Percentiles rank a stretch among this genome's conserved stretches.
phyloP scores from a whole-genome alignment of 768 basidiomycete species.

The Russula sp. region DNA sequence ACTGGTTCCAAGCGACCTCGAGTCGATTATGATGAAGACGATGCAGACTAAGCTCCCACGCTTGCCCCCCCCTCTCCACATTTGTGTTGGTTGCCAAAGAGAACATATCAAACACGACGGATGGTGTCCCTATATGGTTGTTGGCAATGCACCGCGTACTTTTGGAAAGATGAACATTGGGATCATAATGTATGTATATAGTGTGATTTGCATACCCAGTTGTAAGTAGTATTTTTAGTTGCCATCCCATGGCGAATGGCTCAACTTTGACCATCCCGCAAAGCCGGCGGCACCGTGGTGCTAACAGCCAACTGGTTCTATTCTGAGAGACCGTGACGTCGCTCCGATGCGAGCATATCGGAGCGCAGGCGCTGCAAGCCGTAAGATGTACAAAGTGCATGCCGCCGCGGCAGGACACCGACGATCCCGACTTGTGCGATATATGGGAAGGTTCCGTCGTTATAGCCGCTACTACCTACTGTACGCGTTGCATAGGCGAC shows the following conservation, averaged over 20 bases:
- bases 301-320: background rate
- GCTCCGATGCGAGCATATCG: conserved; percentile 7
- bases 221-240: conserved; percentile 22
- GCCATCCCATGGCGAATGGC: conserved; percentile 7
- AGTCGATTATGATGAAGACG: conserved; percentile 45
- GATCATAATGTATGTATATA: conserved; percentile 23
- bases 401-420: background rate
- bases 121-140: conserved; percentile 5
- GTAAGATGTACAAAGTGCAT: background rate
- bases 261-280: background rate
- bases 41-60: conserved; percentile 14
- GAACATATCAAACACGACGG: conserved; percentile 1
- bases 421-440: conserved; percentile 14
- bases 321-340: background rate
- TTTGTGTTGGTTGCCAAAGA: conserved; percentile 19
- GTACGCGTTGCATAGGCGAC: conserved; percentile 15
- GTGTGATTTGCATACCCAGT: conserved; percentile 21
- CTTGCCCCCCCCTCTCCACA: conserved; percentile 5
- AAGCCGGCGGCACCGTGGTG: background rate
- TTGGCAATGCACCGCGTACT: conserved; percentile 4
- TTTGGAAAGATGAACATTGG: conserved; percentile 20
- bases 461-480: conserved; percentile 3
- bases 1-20: conserved; percentile 42
- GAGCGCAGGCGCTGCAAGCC: background rate
- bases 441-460: conserved; percentile 15